These are phyloP conservation scores for Vaccinium myrtillus DNA, from an alignment of 148 eudicot genomes.

Conservation along the genomic window DNA sequence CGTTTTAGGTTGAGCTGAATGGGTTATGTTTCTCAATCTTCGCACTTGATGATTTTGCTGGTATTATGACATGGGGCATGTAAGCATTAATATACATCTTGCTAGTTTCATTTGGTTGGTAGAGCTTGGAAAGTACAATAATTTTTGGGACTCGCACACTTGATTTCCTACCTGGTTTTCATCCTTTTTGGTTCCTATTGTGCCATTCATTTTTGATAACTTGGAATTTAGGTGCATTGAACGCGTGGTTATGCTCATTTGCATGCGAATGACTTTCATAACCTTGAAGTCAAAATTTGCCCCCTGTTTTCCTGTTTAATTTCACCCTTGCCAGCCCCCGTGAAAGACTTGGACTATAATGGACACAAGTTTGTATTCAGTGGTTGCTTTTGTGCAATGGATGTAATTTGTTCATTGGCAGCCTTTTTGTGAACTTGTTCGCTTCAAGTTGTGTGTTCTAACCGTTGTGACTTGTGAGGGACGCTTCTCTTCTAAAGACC, in stretches of 20 bases:
- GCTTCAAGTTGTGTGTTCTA: neutral
- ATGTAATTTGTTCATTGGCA: slow-evolving; percentile 2
- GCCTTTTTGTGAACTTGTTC: neutral
- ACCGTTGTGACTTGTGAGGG: neutral
- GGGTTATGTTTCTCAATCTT: neutral
- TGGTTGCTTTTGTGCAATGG: neutral
- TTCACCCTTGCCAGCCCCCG: neutral
- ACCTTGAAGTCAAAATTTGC: neutral
- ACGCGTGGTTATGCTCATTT: neutral
- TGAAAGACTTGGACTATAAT: neutral
- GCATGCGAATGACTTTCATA: neutral
- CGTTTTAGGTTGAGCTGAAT: neutral
- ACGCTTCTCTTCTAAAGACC: neutral
- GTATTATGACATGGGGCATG: neutral
- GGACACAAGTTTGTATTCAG: neutral
- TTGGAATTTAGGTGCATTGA: neutral
- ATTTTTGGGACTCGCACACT: neutral
- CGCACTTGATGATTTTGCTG: neutral
- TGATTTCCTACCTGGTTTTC: neutral
- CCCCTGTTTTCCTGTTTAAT: neutral
- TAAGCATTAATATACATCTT: neutral
- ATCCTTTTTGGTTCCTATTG: neutral
- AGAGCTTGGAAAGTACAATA: neutral
- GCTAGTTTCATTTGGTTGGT: neutral
- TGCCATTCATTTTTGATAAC: neutral